Evolutionary conservation across 164 flowering plant genomes (phyloP).

Genomic region (Warburgia ugandensis): DNA sequence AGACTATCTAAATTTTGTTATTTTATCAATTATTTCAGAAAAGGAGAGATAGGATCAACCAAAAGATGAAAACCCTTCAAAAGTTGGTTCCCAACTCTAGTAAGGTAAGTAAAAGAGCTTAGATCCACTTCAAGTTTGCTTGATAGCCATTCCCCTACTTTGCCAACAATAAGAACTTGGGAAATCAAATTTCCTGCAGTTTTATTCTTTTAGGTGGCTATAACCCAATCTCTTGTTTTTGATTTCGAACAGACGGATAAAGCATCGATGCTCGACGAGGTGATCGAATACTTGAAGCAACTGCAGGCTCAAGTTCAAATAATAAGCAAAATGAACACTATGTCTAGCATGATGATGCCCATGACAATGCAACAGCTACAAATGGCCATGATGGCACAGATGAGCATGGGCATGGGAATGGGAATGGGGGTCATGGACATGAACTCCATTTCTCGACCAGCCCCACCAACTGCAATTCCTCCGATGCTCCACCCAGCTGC

Average conservation of each 20-base stretch:
- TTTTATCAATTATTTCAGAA: too few species aligned
- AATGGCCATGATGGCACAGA: constrained; percentile 62
- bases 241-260: constrained; percentile 56
- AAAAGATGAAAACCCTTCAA: constrained; percentile 83
- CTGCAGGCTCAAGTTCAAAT: constrained; percentile 68
- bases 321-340: constrained; percentile 51
- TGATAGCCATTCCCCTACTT: too few species aligned
- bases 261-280: constrained; percentile 90
- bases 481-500: constrained; percentile 35
- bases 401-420: constrained; percentile 56
- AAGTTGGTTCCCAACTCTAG: constrained; percentile 85
- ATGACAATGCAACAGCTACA: constrained; percentile 69
- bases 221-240: too few species aligned
- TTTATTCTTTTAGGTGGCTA: too few species aligned
- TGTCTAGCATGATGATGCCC: constrained; percentile 67
- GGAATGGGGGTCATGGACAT: constrained; percentile 53
- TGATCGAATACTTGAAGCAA: constrained; percentile 78
- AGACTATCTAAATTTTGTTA: too few species aligned
- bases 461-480: constrained; percentile 28
- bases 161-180: too few species aligned
- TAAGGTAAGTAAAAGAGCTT: constrained; percentile 50
- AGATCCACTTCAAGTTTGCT: too few species aligned
- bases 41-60: constrained; percentile 89
- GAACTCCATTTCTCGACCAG: constrained; percentile 22
- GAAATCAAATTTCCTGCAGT: too few species aligned